phyloP scores from a whole-genome alignment of 2,329 filamentous ascomycete species.

The Botrytis paeoniae region DNA sequence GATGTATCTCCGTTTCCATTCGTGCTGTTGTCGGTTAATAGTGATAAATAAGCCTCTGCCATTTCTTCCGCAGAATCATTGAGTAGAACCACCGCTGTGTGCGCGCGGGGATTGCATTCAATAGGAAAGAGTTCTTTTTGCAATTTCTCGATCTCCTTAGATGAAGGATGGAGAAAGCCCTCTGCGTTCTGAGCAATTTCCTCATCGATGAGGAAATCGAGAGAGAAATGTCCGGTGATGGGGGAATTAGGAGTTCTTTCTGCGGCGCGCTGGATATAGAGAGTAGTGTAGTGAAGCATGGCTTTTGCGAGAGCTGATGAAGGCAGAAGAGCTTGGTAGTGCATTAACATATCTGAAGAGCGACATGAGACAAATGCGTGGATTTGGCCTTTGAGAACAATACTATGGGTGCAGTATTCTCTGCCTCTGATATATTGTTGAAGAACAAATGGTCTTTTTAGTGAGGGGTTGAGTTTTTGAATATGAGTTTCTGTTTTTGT shows the following conservation, averaged over 20 bases:
- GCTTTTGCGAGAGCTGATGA: slow-evolving; percentile 53
- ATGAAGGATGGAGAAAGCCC: not conserved
- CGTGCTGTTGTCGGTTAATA: slow-evolving; percentile 39
- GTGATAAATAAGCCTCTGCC: slow-evolving; percentile 50
- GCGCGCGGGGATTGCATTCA: slow-evolving; percentile 67
- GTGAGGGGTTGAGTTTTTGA: slow-evolving; percentile 43
- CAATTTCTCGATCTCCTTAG: slow-evolving; percentile 23
- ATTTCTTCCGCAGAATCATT: slow-evolving; percentile 43
- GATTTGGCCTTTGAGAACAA: slow-evolving; percentile 63
- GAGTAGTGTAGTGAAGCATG: slow-evolving; percentile 64
- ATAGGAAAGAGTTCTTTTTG: slow-evolving; percentile 58
- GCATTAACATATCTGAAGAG: slow-evolving; percentile 52
- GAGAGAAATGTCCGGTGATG: slow-evolving; percentile 68
- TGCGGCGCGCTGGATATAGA: slow-evolving; percentile 45
- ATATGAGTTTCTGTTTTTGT: slow-evolving; percentile 55
- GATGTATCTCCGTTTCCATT: slow-evolving; percentile 1
- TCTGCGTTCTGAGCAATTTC: not conserved
- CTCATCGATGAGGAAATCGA: slow-evolving; percentile 37
- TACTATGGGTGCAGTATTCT: slow-evolving; percentile 70
- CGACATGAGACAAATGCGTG: slow-evolving; percentile 66
- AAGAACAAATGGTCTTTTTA: slow-evolving; percentile 56
- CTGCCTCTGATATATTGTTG: slow-evolving; percentile 63
- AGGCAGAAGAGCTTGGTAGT: slow-evolving; percentile 58
- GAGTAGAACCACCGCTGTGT: slow-evolving; percentile 66
- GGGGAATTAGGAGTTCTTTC: slow-evolving; percentile 43